Conservation (phyloP, 169 alveolate species). For the Eimeria nieschulzi region DNA sequence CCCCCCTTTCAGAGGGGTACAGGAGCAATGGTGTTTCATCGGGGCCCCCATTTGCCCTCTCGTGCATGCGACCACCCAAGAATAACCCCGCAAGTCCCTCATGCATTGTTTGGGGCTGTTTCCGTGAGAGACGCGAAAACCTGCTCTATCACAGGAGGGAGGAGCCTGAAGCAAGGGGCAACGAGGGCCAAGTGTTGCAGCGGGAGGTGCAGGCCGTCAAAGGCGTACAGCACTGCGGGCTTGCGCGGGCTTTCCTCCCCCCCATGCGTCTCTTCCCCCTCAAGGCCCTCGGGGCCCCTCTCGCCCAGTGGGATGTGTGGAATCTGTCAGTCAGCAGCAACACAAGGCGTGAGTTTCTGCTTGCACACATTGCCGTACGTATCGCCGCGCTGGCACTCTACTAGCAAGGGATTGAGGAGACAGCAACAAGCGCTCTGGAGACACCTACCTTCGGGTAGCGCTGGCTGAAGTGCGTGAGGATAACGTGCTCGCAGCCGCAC, state of each 20-base stretch:
- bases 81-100: not conserved
- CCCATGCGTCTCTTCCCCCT: not conserved
- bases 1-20: not conserved
- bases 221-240: constrained; percentile 46
- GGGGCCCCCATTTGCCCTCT: too few species aligned
- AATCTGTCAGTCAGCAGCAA: not conserved
- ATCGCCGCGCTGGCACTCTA: too few species aligned
- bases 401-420: not conserved
- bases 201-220: constrained; percentile 68
- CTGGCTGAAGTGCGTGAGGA: constrained; percentile 93
- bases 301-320: not conserved
- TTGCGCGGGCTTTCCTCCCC: not conserved
- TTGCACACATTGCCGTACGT: too few species aligned
- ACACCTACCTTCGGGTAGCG: constrained; percentile 87
- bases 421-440: not conserved
- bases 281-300: constrained; percentile 11
- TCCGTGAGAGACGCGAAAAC: not conserved
- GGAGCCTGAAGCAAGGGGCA: constrained; percentile 38
- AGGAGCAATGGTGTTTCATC: too few species aligned
- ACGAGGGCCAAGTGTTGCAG: constrained; percentile 19
- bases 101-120: not conserved
- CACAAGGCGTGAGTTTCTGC: too few species aligned
- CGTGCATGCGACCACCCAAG: too few species aligned
- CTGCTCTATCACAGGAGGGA: constrained; percentile 53
- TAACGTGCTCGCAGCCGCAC: constrained; percentile 79